Evolutionary conservation across 352 stramenopile species (phyloP).

Genomic region (Globisporangium megalacanthum): DNA sequence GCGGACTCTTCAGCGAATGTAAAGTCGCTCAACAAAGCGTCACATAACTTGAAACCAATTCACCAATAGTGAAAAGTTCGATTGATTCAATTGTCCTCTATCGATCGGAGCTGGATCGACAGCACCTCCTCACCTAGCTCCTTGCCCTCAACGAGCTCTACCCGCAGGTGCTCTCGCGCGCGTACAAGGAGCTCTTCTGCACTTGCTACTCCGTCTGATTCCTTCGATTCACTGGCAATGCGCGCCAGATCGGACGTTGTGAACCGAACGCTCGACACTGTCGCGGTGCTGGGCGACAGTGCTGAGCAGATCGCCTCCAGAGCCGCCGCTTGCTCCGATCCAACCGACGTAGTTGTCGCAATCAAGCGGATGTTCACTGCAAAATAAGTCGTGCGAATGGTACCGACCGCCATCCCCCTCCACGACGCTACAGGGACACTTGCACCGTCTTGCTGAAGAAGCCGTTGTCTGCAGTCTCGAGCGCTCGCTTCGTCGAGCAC

Average conservation of each 20-base stretch:
- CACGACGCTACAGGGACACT: neutral
- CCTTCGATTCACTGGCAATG: neutral
- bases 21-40: no score
- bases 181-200: constrained; percentile 2
- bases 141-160: constrained; percentile 5
- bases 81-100: neutral
- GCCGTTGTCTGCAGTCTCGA: neutral
- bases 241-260: neutral
- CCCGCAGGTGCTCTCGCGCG: constrained; percentile 2
- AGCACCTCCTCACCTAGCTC: neutral
- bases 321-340: neutral
- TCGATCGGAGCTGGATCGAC: constrained; percentile 1
- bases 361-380: constrained; percentile 9
- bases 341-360: neutral
- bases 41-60: constrained; percentile 4
- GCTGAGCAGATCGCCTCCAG: constrained; percentile 14
- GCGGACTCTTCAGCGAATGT: neutral
- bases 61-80: neutral
- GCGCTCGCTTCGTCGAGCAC: constrained; percentile 4
- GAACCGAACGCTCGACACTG: constrained; percentile 9
- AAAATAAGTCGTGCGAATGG: constrained; percentile 2
- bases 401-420: constrained; percentile 9
- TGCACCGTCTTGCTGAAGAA: neutral
- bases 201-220: neutral
- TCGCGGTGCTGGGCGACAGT: constrained; percentile 18